Evolutionary conservation across 345 rosid genomes (phyloP).

Genomic region (Dipteronia sinensis): DNA sequence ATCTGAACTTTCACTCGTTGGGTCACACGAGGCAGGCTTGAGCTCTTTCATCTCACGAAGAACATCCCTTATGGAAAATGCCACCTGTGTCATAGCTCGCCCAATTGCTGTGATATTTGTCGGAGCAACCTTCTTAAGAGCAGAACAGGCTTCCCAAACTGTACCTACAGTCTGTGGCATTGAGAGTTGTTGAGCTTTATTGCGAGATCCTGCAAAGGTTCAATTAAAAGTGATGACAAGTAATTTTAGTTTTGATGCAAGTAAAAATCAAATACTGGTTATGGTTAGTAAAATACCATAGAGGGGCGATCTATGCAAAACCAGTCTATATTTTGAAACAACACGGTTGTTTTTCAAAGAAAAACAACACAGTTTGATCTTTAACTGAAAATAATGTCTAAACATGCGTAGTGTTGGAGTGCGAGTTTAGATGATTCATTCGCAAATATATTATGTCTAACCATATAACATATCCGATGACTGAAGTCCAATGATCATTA

Average conservation of each 20-base stretch:
- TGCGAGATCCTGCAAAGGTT: conserved; percentile 49
- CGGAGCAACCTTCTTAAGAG: conserved; percentile 79
- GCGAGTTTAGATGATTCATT: background rate
- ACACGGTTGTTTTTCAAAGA: background rate
- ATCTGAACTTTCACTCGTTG: conserved; percentile 38
- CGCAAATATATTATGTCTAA: background rate
- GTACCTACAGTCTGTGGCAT: conserved; percentile 74
- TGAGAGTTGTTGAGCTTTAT: conserved; percentile 39
- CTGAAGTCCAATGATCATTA: background rate
- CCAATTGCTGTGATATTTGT: conserved; percentile 80
- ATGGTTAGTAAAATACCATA: background rate
- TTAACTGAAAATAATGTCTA: background rate
- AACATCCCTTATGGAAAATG: conserved; percentile 88
- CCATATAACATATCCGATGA: background rate
- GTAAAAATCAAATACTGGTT: background rate
- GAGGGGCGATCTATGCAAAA: background rate
- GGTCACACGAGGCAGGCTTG: conserved; percentile 51
- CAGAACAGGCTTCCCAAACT: conserved; percentile 86
- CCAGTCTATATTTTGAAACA: background rate
- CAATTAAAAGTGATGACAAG: background rate
- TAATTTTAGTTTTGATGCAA: background rate
- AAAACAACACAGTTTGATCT: background rate
- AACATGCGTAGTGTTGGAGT: background rate
- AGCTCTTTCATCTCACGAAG: conserved; percentile 96
- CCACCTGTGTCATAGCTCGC: conserved; percentile 81